Evolutionary conservation across 495 filamentous ascomycete species (phyloP), one percentile per base, ranked within the genome.

Genomic region (Penicillium arizonense): DNA sequence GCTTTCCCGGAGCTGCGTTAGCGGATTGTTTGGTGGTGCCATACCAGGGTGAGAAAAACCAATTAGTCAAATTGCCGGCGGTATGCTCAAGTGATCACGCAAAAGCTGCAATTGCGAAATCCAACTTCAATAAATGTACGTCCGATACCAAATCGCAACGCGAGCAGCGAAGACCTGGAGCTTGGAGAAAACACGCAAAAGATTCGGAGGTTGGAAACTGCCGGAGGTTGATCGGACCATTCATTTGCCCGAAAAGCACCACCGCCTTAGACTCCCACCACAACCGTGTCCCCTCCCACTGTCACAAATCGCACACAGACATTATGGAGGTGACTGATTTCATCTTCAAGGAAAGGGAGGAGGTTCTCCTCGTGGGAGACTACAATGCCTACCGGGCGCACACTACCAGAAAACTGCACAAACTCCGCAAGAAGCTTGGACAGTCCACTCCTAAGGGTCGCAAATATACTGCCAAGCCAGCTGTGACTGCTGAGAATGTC

Each of bases 251-350:
- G 72, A 67, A 58, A 66, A 50, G 62, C 62, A 60, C 63, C 59
- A 67, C 68, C 71, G 60, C 61, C 62, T 61, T 58, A n/a, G 36
- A 42, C 23, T 12, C 59, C 48, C 56, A 50, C 49, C 58, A 58
- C 48, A 60, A 65, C 56, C 48, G 55, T 45, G 61, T 40, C 55
- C 56, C 46, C 57, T 45, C 56, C 28, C 33, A 30, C 30, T 51
- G 41, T 55, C 39, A 53, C 58, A 36, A 36, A 49, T 47, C 52
- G 35, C 41, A 33, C 47, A 5, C 37, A 35, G 26, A 32, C 50
- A 62, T 47, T 47, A 97, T 99, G 94, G 91, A 97, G 50, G 87
- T 97, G 67, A 97, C 94, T 16, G 82, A 82, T 47, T 92, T 88
- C 52, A 78, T 97, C 49, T 81, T 88, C 62, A 82, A 84, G 38